A percentile compares a stretch with the other conserved stretches of the same genome.
Evolutionary conservation across 2,329 filamentous ascomycete species (phyloP).

Genomic region (Pseudogymnoascus sp.): DNA sequence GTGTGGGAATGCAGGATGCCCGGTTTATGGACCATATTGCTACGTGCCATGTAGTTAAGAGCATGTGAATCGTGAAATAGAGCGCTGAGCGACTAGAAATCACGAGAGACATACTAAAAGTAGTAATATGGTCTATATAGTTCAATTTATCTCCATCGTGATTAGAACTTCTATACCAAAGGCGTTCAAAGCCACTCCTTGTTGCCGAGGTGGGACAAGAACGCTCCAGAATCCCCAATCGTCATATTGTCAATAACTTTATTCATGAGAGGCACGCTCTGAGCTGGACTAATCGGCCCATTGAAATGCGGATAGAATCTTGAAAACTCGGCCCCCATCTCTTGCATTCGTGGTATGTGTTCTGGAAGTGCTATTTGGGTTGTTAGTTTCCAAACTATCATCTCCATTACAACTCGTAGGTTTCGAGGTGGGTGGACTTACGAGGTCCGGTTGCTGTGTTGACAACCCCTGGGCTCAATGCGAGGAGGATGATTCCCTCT

Average conservation of each 20-base stretch:
- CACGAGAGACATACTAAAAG: neutral
- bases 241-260: slow-evolving; percentile 18
- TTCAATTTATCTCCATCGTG: neutral
- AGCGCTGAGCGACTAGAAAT: neutral
- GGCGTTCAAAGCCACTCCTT: slow-evolving; percentile 15
- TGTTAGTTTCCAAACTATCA: neutral
- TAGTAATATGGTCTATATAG: neutral
- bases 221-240: slow-evolving; percentile 15
- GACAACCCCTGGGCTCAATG: slow-evolving; percentile 43
- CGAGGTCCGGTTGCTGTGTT: slow-evolving; percentile 29
- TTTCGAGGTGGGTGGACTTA: neutral
- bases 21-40: too few species aligned
- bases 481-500: slow-evolving; percentile 44
- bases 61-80: too few species aligned
- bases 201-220: slow-evolving; percentile 16
- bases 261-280: slow-evolving; percentile 16
- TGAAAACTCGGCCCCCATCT: slow-evolving; percentile 7
- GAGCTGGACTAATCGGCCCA: slow-evolving; percentile 11
- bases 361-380: neutral
- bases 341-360: neutral
- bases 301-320: slow-evolving; percentile 13
- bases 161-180: neutral
- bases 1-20: too few species aligned
- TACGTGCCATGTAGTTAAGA: too few species aligned
- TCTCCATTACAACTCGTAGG: neutral